Conservation (phyloP, 495 filamentous ascomycete genomes). For the Collariella sp. region DNA sequence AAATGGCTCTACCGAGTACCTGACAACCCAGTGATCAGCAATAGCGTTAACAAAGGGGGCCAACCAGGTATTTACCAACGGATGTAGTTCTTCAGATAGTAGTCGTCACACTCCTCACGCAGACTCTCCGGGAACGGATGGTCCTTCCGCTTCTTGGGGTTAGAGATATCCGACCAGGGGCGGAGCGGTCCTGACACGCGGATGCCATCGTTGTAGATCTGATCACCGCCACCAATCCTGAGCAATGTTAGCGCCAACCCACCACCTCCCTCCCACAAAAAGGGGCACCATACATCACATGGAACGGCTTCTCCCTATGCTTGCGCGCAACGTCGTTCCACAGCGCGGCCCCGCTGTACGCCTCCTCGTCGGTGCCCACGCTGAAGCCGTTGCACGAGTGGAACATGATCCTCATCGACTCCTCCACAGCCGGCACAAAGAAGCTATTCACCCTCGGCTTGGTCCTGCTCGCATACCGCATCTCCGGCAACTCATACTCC, state of each 20-base stretch:
- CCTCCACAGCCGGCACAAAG: slow-evolving; percentile 62
- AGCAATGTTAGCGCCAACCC: neutral
- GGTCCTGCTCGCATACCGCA: slow-evolving; percentile 37
- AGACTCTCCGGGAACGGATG: slow-evolving; percentile 67
- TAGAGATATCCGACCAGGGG: slow-evolving; percentile 70
- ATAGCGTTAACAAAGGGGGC: neutral
- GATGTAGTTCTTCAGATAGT: slow-evolving; percentile 84
- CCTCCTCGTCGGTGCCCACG: slow-evolving; percentile 80
- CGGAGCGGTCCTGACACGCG: slow-evolving; percentile 72
- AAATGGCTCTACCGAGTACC: slow-evolving; percentile 73
- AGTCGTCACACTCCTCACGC: slow-evolving; percentile 72
- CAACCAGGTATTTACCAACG: slow-evolving; percentile 45
- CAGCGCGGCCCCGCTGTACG: slow-evolving; percentile 70
- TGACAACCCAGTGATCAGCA: neutral
- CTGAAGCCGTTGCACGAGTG: slow-evolving; percentile 96
- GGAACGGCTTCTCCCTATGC: slow-evolving; percentile 65
- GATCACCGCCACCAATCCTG: slow-evolving; percentile 83
- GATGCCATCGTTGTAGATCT: slow-evolving; percentile 91
- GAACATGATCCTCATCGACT: slow-evolving; percentile 94
- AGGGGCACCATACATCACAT: slow-evolving; percentile 53
- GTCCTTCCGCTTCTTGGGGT: slow-evolving; percentile 71
- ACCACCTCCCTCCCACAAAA: neutral
- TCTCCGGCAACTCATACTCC: slow-evolving; percentile 48
- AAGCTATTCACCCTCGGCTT: slow-evolving; percentile 50
- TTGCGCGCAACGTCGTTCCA: slow-evolving; percentile 86